These are phyloP conservation scores for Jatropha multifida DNA, from an alignment of 441 rosid species.

Conservation along the genomic window DNA sequence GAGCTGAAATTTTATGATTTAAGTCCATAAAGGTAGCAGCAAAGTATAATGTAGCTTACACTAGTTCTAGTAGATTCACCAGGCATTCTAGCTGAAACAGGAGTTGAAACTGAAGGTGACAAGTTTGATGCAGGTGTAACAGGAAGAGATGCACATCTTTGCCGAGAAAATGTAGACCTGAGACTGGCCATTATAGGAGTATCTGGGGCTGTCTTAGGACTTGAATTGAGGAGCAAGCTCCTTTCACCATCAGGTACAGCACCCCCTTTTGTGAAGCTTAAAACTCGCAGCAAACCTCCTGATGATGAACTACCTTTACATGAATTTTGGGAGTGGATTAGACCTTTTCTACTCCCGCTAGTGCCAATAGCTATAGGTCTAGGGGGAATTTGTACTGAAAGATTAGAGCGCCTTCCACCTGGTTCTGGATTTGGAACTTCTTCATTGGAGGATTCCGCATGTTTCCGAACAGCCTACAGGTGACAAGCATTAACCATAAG, in stretches of 20 bases:
- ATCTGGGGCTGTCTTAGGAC: slow-evolving; percentile 38
- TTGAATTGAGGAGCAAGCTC: slow-evolving; percentile 61
- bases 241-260: slow-evolving; percentile 53
- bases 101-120: slow-evolving; percentile 62
- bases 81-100: slow-evolving; percentile 62
- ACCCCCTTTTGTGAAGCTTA: slow-evolving; percentile 74
- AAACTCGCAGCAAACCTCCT: slow-evolving; percentile 61
- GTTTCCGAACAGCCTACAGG: slow-evolving; percentile 41
- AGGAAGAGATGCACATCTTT: slow-evolving; percentile 82
- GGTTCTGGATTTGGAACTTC: slow-evolving; percentile 47
- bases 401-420: slow-evolving; percentile 51
- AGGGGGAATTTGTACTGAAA: slow-evolving; percentile 79
- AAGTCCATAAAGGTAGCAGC: slow-evolving; percentile 14
- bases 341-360: slow-evolving; percentile 49
- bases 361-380: slow-evolving; percentile 50
- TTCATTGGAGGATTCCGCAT: slow-evolving; percentile 35
- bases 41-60: slow-evolving; percentile 40
- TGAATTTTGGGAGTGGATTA: slow-evolving; percentile 55
- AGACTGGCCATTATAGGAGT: slow-evolving; percentile 49
- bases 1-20: neutral
- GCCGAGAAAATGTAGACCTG: slow-evolving; percentile 50
- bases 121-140: slow-evolving; percentile 57
- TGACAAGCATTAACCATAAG: slow-evolving; percentile 10
- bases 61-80: slow-evolving; percentile 47
- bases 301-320: slow-evolving; percentile 53